These are phyloP conservation scores for Colletotrichum cereale DNA, from an alignment of 2,329 filamentous ascomycete species.

Conservation along the genomic window DNA sequence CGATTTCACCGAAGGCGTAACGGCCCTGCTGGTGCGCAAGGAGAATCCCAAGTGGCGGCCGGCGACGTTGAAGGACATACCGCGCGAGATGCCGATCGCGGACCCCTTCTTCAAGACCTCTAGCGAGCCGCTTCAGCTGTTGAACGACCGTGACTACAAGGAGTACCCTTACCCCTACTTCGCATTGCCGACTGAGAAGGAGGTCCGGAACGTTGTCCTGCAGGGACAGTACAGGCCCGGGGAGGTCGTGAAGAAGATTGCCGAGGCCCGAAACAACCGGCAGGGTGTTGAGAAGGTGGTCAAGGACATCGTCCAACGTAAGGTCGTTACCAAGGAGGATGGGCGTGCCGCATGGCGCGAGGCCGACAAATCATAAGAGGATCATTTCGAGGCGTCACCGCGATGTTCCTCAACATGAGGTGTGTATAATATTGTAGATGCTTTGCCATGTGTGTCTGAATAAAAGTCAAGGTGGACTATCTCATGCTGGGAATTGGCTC, in stretches of 20 bases:
- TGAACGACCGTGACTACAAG: constrained; percentile 72
- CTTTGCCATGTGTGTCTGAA: constrained; percentile 34
- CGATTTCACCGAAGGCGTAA: constrained; percentile 95
- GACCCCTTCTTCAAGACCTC: constrained; percentile 76
- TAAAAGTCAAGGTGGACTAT: constrained; percentile 18
- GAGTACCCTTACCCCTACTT: constrained; percentile 80
- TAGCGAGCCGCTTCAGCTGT: constrained; percentile 66
- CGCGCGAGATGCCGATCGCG: constrained; percentile 63
- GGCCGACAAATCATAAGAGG: constrained; percentile 7
- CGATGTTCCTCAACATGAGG: constrained; percentile 13
- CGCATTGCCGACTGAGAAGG: constrained; percentile 79
- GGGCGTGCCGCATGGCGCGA: constrained; percentile 58
- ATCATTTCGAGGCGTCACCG: constrained; percentile 11
- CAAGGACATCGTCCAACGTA: constrained; percentile 74
- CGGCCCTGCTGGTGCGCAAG: constrained; percentile 81
- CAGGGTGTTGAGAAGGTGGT: constrained; percentile 79
- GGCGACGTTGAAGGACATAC: constrained; percentile 76
- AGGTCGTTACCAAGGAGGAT: constrained; percentile 62
- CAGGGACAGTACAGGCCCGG: constrained; percentile 57
- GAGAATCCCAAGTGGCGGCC: constrained; percentile 81
- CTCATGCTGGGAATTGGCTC: not conserved
- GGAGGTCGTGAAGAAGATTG: constrained; percentile 73
- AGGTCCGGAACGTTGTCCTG: constrained; percentile 63
- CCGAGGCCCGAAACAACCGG: constrained; percentile 70
- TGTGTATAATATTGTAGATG: constrained; percentile 40